Conservation (phyloP, 345 rosid genomes). For the Brassica nigra region DNA sequence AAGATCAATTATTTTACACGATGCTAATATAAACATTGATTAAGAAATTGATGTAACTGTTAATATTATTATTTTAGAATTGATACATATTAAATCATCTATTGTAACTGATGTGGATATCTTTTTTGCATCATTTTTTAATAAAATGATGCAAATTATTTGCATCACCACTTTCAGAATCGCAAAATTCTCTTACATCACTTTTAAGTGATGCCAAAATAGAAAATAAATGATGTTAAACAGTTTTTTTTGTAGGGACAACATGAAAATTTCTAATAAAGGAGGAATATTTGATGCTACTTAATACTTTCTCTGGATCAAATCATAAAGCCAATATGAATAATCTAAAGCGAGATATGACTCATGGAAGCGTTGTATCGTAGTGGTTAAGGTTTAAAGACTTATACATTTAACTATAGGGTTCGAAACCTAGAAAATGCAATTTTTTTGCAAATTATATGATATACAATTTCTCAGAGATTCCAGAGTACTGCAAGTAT, state of each 20-base stretch:
- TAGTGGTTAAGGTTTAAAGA: neutral
- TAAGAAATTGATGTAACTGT: neutral
- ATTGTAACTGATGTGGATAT: neutral
- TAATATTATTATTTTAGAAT: neutral
- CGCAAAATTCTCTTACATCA: neutral
- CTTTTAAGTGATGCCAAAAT: neutral
- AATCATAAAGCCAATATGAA: too few relatives aligned
- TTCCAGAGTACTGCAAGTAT: neutral
- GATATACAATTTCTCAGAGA: neutral
- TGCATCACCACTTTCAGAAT: neutral
- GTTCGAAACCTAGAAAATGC: neutral
- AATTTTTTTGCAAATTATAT: too few relatives aligned
- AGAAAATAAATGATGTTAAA: neutral
- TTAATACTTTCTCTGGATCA: too few relatives aligned
- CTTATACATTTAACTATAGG: too few relatives aligned
- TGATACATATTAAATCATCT: neutral
- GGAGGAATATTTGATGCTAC: too few relatives aligned
- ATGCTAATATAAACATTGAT: neutral
- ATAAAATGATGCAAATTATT: neutral
- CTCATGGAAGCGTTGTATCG: neutral
- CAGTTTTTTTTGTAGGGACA: neutral
- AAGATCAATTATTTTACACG: neutral
- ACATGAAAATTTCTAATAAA: too few relatives aligned
- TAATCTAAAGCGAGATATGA: too few relatives aligned
- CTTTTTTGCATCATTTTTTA: too few relatives aligned